These are phyloP conservation scores for Xylaria acuta DNA, from an alignment of 495 filamentous ascomycete species.

Conservation along the genomic window DNA sequence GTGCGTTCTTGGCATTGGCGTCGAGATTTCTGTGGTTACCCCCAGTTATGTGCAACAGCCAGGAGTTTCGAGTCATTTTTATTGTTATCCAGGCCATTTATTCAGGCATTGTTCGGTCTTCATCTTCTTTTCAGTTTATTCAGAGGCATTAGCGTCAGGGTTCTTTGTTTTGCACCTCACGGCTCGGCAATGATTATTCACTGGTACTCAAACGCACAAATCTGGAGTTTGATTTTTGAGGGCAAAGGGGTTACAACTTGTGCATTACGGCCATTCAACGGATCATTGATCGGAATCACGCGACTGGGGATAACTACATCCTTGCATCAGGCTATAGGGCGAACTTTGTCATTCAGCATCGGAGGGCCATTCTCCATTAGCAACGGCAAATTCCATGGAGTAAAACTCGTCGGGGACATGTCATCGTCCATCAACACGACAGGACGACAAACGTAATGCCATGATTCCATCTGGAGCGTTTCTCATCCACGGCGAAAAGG, in stretches of 20 bases:
- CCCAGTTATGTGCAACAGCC: slow-evolving; percentile 18
- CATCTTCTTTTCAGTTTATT: slow-evolving; percentile 23
- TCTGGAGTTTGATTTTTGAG: slow-evolving; percentile 24
- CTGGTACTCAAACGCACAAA: slow-evolving; percentile 20
- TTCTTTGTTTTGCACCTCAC: slow-evolving; percentile 27
- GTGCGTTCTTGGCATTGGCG: slow-evolving; percentile 42
- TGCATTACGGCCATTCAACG: slow-evolving; percentile 25
- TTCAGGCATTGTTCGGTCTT: slow-evolving; percentile 16
- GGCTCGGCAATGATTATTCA: slow-evolving; percentile 22
- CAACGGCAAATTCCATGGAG: slow-evolving; percentile 18
- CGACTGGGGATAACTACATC: slow-evolving; percentile 8
- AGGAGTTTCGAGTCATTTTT: slow-evolving; percentile 23
- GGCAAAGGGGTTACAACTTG: slow-evolving; percentile 18
- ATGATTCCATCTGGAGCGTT: slow-evolving; percentile 19
- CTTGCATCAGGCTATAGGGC: slow-evolving; percentile 12
- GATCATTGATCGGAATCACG: slow-evolving; percentile 18
- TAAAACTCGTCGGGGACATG: slow-evolving; percentile 4
- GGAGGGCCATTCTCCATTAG: neutral
- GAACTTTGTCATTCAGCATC: slow-evolving; percentile 20
- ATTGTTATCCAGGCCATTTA: neutral
- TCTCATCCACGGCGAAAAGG: slow-evolving; percentile 28
- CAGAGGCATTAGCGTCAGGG: slow-evolving; percentile 28
- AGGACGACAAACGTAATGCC: slow-evolving; percentile 3
- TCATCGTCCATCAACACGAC: neutral
- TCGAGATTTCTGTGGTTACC: slow-evolving; percentile 28